Percentiles rank a stretch among this genome's conserved stretches.
Conservation (phyloP, 1,284 basidiomycete species). For the Cystobasidiaceae sp. region DNA sequence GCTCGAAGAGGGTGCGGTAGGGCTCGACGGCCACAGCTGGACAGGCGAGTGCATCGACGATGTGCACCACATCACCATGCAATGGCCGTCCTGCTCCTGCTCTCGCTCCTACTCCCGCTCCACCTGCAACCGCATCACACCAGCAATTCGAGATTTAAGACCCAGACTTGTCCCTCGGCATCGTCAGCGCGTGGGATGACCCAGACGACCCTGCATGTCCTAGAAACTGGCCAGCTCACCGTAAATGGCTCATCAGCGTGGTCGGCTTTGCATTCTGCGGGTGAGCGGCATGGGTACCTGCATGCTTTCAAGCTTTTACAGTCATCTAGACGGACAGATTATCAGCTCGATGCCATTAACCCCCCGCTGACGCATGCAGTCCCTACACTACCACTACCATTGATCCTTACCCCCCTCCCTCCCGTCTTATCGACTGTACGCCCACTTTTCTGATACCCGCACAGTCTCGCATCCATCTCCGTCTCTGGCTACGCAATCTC, state of each 20-base stretch:
- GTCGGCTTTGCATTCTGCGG: conserved; percentile 19
- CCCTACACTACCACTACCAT: neutral
- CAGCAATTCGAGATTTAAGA: too few relatives aligned
- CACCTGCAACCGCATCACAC: too few relatives aligned
- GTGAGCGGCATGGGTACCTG: too few relatives aligned
- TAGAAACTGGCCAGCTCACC: neutral
- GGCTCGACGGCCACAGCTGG: too few relatives aligned
- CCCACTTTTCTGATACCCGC: neutral
- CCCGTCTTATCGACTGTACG: too few relatives aligned
- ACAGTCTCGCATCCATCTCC: conserved; percentile 6
- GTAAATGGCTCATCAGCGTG: conserved; percentile 16
- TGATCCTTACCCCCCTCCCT: too few relatives aligned
- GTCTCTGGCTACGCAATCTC: conserved; percentile 7
- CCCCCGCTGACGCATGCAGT: neutral
- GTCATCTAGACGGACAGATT: neutral
- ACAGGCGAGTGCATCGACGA: too few relatives aligned
- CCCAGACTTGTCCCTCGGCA: too few relatives aligned
- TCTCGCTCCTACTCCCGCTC: too few relatives aligned
- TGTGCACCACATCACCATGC: too few relatives aligned
- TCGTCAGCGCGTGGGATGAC: conserved; percentile 12
- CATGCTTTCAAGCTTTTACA: neutral
- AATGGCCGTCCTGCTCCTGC: too few relatives aligned
- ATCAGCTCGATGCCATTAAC: neutral
- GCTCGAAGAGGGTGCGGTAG: too few relatives aligned
- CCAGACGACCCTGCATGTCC: neutral